A percentile compares a stretch with the other conserved stretches of the same genome.
phyloP scores from a whole-genome alignment of 495 filamentous ascomycete genomes.

The Thermothielavioides terrestris region DNA sequence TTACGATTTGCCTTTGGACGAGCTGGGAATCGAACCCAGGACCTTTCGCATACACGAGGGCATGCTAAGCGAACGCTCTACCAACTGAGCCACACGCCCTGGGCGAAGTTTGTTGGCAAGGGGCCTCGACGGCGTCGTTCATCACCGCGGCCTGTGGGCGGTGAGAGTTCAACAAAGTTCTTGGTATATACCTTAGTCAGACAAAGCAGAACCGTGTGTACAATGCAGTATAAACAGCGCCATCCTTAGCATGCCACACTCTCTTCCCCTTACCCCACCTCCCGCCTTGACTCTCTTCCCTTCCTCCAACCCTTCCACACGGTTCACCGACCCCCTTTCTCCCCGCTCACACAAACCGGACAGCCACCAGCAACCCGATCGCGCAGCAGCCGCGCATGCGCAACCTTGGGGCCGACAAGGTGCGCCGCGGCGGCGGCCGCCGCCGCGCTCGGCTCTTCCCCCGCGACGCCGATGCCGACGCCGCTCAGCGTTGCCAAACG shows the following conservation, averaged over 20 bases:
- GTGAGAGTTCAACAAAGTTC: neutral
- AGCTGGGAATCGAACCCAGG: slow-evolving; percentile 22
- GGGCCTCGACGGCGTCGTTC: neutral
- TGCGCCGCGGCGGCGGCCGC: slow-evolving; percentile 16
- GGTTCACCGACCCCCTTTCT: neutral
- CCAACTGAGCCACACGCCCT: slow-evolving; percentile 24
- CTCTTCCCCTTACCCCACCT: neutral
- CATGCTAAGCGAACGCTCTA: slow-evolving; percentile 22
- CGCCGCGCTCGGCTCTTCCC: slow-evolving; percentile 34
- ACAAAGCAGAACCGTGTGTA: too few relatives aligned
- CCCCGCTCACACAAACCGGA: slow-evolving; percentile 46
- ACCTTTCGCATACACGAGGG: slow-evolving; percentile 16
- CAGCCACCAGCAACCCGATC: slow-evolving; percentile 64
- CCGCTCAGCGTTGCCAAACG: too few relatives aligned
- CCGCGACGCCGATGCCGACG: slow-evolving; percentile 9
- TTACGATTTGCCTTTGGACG: slow-evolving; percentile 6
- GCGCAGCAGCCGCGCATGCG: slow-evolving; percentile 69
- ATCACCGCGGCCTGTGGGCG: too few relatives aligned
- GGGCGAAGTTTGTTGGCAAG: neutral
- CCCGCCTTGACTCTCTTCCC: neutral
- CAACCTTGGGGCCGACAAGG: slow-evolving; percentile 74
- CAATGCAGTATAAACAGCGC: neutral
- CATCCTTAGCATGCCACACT: neutral
- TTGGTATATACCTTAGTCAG: too few relatives aligned
- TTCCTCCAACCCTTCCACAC: neutral